Evolutionary conservation across 345 rosid genomes (phyloP).

Genomic region (Raphanus sativus): DNA sequence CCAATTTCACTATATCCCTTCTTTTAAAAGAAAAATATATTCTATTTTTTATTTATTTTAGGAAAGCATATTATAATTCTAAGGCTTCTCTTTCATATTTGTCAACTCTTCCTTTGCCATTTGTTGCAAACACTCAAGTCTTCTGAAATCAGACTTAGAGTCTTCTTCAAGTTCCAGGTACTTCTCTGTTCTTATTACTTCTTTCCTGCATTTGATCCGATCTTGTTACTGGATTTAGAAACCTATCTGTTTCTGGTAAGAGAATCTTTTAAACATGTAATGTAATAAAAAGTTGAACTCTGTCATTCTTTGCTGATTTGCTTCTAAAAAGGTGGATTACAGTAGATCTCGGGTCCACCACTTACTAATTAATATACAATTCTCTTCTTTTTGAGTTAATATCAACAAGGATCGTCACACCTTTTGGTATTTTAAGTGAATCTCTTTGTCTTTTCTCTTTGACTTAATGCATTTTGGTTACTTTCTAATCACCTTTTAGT

Average conservation of each 20-base stretch:
- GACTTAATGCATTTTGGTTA: not conserved
- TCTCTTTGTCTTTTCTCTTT: conserved; percentile 24
- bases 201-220: conserved; percentile 11
- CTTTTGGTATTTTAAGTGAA: conserved; percentile 32
- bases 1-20: conserved; percentile 39
- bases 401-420: conserved; percentile 18
- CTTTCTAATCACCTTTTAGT: not conserved
- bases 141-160: conserved; percentile 23
- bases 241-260: conserved; percentile 30
- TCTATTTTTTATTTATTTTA: not conserved
- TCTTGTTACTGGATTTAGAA: conserved; percentile 16
- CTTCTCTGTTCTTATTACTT: not conserved
- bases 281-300: conserved; percentile 15
- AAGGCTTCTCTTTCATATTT: conserved; percentile 4
- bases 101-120: conserved; percentile 35
- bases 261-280: conserved; percentile 2
- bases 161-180: conserved; percentile 30
- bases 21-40: not conserved
- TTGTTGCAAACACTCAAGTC: conserved; percentile 27
- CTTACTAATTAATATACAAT: conserved; percentile 14
- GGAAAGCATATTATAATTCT: conserved; percentile 5
- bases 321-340: not conserved
- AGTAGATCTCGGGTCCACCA: conserved; percentile 37
- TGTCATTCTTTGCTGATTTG: conserved; percentile 24
- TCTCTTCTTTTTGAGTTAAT: not conserved